phyloP scores from a whole-genome alignment of 495 filamentous ascomycete genomes.

The Penicillium egyptiacum region DNA sequence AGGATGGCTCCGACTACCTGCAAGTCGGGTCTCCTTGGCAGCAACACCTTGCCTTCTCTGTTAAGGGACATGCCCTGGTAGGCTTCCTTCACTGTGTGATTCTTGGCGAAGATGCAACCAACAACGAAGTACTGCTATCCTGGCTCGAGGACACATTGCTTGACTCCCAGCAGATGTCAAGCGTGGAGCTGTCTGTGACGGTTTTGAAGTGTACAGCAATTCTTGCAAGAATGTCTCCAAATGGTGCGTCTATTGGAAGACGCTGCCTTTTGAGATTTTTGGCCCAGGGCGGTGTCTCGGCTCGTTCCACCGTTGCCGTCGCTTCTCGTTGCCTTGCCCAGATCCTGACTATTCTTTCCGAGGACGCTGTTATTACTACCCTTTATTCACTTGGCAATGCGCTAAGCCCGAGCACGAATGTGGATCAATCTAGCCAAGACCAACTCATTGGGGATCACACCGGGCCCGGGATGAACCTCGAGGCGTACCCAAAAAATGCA shows the following conservation, averaged over 20 bases:
- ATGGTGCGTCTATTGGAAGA: slow-evolving; percentile 71
- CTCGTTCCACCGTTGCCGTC: slow-evolving; percentile 61
- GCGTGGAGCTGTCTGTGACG: slow-evolving; percentile 67
- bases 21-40: slow-evolving; percentile 82
- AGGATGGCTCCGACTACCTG: slow-evolving; percentile 85
- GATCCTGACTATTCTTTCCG: slow-evolving; percentile 74
- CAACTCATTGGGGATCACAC: slow-evolving; percentile 28
- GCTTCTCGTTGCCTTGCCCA: slow-evolving; percentile 81
- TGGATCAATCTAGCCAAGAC: slow-evolving; percentile 36
- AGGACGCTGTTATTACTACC: slow-evolving; percentile 91
- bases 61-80: slow-evolving; percentile 78
- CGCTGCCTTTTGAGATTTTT: slow-evolving; percentile 82
- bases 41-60: slow-evolving; percentile 79
- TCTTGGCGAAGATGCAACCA: slow-evolving; percentile 74
- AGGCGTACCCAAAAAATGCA: slow-evolving; percentile 58
- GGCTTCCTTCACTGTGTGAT: slow-evolving; percentile 83
- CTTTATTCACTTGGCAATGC: slow-evolving; percentile 93
- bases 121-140: slow-evolving; percentile 73
- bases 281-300: slow-evolving; percentile 68
- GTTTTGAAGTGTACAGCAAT: slow-evolving; percentile 81
- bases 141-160: slow-evolving; percentile 82
- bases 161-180: slow-evolving; percentile 78
- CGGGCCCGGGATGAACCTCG: slow-evolving; percentile 29
- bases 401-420: slow-evolving; percentile 62
- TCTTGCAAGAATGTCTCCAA: slow-evolving; percentile 68